Conservation (phyloP, 257 asterid species). For the Ajuga chamaepitys region DNA sequence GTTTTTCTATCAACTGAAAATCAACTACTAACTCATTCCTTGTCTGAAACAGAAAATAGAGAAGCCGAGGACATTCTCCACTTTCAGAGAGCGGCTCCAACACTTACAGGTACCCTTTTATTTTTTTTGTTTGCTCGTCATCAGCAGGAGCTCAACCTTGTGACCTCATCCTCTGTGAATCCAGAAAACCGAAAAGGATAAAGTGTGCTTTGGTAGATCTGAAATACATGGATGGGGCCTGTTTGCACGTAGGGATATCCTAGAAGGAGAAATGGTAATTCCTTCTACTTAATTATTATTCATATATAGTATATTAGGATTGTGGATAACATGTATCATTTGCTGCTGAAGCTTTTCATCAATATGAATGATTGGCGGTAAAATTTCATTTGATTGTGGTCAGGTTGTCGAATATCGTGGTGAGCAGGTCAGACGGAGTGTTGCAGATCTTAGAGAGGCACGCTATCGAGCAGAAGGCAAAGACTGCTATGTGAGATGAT, state of each 20-base stretch:
- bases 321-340: neutral
- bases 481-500: constrained; percentile 80
- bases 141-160: constrained; percentile 16
- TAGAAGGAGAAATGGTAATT: constrained; percentile 94
- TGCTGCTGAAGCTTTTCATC: neutral
- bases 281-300: constrained; percentile 6
- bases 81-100: constrained; percentile 82
- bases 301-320: neutral
- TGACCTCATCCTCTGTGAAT: constrained; percentile 15
- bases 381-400: constrained; percentile 13
- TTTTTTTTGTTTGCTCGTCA: constrained; percentile 8
- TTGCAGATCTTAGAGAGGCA: constrained; percentile 95
- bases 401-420: constrained; percentile 99
- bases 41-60: constrained; percentile 56
- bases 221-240: constrained; percentile 99
- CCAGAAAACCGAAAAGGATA: constrained; percentile 88
- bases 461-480: constrained; percentile 76
- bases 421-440: constrained; percentile 89
- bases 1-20: neutral
- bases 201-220: constrained; percentile 96
- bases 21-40: constrained; percentile 8
- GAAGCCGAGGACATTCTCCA: constrained; percentile 57
- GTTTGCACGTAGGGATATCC: constrained; percentile 79
- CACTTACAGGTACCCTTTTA: constrained; percentile 70
- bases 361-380: neutral